Evolutionary conservation across 2,329 filamentous ascomycete genomes (phyloP).

Genomic region (Clonostachys byssicola): DNA sequence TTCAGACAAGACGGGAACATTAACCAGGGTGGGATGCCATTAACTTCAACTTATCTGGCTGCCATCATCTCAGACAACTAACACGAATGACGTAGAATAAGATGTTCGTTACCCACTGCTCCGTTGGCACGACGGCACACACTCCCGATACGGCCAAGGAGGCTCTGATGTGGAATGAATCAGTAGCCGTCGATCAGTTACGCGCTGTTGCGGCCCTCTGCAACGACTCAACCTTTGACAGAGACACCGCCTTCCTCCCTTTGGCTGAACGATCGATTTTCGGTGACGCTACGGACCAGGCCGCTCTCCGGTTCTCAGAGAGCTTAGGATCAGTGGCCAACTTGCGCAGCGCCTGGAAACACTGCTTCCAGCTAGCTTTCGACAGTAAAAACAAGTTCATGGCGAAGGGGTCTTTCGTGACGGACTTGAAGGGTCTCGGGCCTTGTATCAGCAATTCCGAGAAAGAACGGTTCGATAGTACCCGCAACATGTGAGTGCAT

Average conservation of each 20-base stretch:
- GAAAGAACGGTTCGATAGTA: constrained; percentile 28
- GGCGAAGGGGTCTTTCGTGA: constrained; percentile 55
- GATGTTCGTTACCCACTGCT: constrained; percentile 34
- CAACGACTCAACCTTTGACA: constrained; percentile 73
- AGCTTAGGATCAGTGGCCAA: constrained; percentile 48
- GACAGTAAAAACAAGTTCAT: constrained; percentile 86
- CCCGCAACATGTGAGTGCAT: too few species aligned
- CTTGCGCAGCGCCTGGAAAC: constrained; percentile 59
- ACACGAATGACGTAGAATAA: constrained; percentile 63
- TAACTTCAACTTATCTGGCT: neutral
- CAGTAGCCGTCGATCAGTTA: constrained; percentile 49
- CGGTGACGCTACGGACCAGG: constrained; percentile 74
- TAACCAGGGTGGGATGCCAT: constrained; percentile 43
- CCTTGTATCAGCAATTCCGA: constrained; percentile 31
- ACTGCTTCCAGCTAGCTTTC: constrained; percentile 66
- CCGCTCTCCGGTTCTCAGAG: constrained; percentile 69
- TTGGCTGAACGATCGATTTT: constrained; percentile 60
- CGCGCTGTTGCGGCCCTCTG: constrained; percentile 61
- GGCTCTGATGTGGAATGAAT: constrained; percentile 23
- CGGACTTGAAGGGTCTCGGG: constrained; percentile 18
- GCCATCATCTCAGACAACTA: constrained; percentile 12
- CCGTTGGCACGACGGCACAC: constrained; percentile 58
- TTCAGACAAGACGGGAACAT: constrained; percentile 72
- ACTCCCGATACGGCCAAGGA: constrained; percentile 44
- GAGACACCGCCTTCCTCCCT: constrained; percentile 46